phyloP scores from a whole-genome alignment of 768 basidiomycete species.

The Rhizopogon vinicolor region DNA sequence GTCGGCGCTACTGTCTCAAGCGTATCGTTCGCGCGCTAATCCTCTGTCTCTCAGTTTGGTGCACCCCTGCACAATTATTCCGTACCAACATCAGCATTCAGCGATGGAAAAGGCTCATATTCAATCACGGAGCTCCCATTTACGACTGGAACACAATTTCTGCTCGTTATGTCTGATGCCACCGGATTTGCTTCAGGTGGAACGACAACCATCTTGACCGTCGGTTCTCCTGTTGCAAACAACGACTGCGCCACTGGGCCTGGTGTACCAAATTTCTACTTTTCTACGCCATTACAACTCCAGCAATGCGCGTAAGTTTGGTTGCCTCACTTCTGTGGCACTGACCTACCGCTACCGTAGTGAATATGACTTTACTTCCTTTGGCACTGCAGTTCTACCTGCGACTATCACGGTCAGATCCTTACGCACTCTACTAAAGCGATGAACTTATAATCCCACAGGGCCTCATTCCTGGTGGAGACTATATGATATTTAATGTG shows the following conservation, averaged over 20 bases:
- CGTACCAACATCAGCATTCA: slow-evolving; percentile 50
- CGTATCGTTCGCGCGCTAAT: slow-evolving; percentile 1
- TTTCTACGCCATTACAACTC: slow-evolving; percentile 45
- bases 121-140: slow-evolving; percentile 40
- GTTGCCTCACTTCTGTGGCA: background rate
- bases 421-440: background rate
- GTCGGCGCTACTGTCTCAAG: slow-evolving; percentile 7
- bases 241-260: slow-evolving; percentile 47
- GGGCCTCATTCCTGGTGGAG: slow-evolving; percentile 63
- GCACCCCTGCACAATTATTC: slow-evolving; percentile 31
- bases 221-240: slow-evolving; percentile 38
- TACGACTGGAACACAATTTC: slow-evolving; percentile 30
- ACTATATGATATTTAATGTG: slow-evolving; percentile 35
- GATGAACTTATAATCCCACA: slow-evolving; percentile 17
- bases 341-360: slow-evolving; percentile 23
- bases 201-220: slow-evolving; percentile 41
- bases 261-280: slow-evolving; percentile 41
- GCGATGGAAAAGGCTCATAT: slow-evolving; percentile 49
- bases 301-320: slow-evolving; percentile 54
- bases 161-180: slow-evolving; percentile 70
- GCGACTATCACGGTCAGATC: slow-evolving; percentile 45
- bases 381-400: slow-evolving; percentile 42
- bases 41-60: no score
- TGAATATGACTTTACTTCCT: slow-evolving; percentile 42
- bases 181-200: slow-evolving; percentile 68